Evolutionary conservation across 2,329 filamentous ascomycete genomes (phyloP), one percentile per base, ranked within the genome.

Genomic region (Ceratocystis diversiconidia): DNA sequence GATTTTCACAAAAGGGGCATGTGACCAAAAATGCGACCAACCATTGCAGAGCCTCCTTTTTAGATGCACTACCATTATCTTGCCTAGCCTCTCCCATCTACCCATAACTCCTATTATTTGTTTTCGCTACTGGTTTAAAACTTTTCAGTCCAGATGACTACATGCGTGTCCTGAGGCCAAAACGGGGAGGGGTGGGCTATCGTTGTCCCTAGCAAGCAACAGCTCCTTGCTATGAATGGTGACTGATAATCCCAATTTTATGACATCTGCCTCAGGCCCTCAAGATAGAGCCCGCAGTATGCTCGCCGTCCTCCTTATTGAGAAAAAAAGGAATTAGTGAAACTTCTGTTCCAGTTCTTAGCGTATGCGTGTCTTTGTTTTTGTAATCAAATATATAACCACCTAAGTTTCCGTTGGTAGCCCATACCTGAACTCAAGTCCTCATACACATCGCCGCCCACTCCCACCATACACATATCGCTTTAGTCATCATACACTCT

Each of bases 101-200:
- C 10, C 22, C 60, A 25, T 48, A 44, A 15, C 60, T 62, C 36
- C 1, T 12, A 5, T 32, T 32, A 28, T 48, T 41, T 12, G 41
- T 25, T 41, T 19, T 25, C 19, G 30, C 43, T 25, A 19, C 5
- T 19, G 32, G n/a, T 5, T 43, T 41, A 61, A 61, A 61, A 19
- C 8, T 41, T 61, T 59, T 59, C 22, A 12, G 28, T 28, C 22
- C 55, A 1, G 12, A n/a, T 59, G 55, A 59, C 55, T 17, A 59
- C 10, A 19, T 32, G 5, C 25, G 17, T 59, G 59, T 61, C 59
- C 59, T 61, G 59, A 61, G 59, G 59, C 59, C 59, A 25, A 41
- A 61, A 61, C 12, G 4, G 10, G 10, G 36, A 41, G 10, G 36
- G 36, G 36, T 41, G 28, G 28, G 30, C n/a, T n/a, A 59, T 32